These are phyloP conservation scores for Tricholoma hemisulphureum DNA, from an alignment of 768 basidiomycete genomes.

Conservation along the genomic window DNA sequence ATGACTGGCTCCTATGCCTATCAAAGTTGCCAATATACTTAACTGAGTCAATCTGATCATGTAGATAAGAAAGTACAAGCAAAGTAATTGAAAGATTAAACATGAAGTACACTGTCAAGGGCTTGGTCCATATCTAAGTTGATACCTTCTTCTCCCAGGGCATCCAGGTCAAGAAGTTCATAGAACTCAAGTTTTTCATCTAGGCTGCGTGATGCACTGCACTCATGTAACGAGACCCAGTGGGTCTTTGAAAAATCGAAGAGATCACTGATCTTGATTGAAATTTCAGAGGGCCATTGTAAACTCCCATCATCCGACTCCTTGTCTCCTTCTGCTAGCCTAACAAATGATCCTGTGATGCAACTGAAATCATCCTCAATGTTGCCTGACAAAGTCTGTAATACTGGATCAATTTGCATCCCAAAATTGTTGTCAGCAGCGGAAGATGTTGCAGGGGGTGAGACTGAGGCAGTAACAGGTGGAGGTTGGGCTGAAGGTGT, in stretches of 20 bases:
- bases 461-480: no score
- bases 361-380: not conserved
- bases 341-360: not conserved
- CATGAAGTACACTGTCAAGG: not conserved
- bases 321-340: not conserved
- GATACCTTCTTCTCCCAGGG: constrained; percentile 5
- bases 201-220: not conserved
- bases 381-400: not conserved
- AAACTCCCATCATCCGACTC: not conserved
- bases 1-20: not conserved
- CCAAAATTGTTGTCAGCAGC: not conserved
- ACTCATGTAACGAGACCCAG: not conserved
- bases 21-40: not conserved
- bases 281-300: not conserved
- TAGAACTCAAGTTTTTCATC: constrained; percentile 10
- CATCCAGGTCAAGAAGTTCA: constrained; percentile 13
- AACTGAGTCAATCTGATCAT: no score
- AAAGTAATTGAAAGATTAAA: constrained; percentile 2
- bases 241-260: not conserved
- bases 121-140: not conserved
- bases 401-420: not conserved
- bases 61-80: not conserved
- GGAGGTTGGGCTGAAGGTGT: not conserved
- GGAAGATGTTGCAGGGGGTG: not conserved
- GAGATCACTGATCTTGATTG: not conserved